These are phyloP conservation scores for Penicillium subrubescens DNA, from an alignment of 495 filamentous ascomycete genomes.

Conservation along the genomic window DNA sequence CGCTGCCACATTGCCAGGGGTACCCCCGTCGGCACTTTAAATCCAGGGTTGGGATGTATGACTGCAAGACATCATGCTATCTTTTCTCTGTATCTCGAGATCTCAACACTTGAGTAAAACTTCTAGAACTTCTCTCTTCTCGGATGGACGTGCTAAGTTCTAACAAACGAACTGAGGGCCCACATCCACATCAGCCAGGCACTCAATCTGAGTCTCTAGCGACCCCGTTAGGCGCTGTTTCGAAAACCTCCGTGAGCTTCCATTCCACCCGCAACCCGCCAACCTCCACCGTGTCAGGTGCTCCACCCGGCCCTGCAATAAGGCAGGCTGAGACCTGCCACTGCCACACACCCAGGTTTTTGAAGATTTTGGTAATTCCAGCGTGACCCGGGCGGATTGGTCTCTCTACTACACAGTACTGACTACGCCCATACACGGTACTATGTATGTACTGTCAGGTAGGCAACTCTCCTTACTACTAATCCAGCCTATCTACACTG, in stretches of 20 bases:
- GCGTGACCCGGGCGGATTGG: neutral
- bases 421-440: no score
- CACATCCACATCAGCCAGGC: neutral
- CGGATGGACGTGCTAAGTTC: neutral
- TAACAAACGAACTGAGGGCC: conserved; percentile 7
- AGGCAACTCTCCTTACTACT: neutral
- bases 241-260: conserved; percentile 6
- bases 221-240: neutral
- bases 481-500: neutral
- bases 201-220: conserved; percentile 21
- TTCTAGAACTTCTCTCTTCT: neutral
- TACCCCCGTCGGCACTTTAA: neutral
- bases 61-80: no score
- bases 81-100: no score
- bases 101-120: neutral
- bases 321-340: conserved; percentile 24
- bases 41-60: neutral
- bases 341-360: neutral
- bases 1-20: neutral
- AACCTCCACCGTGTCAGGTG: conserved; percentile 1
- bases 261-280: conserved; percentile 3
- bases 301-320: conserved; percentile 32
- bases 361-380: neutral
- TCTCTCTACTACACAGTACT: neutral
- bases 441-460: no score